Conservation (phyloP, 257 asterid species). For the Verbena officinalis region DNA sequence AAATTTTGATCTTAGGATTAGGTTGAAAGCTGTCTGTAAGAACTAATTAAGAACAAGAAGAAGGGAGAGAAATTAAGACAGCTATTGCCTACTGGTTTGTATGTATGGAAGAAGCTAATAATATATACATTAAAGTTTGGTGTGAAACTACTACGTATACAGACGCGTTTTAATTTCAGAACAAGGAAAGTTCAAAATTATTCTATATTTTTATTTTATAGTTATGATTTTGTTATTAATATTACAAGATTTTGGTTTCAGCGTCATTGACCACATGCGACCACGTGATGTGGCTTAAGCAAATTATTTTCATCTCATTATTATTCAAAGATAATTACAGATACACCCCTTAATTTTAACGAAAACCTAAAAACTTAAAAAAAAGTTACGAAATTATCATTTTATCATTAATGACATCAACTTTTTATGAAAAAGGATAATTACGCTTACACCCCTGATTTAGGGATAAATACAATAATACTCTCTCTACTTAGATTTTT, state of each 20-base stretch:
- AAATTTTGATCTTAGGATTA: neutral
- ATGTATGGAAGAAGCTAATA: neutral
- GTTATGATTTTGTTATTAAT: too few relatives aligned
- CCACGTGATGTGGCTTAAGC: too few relatives aligned
- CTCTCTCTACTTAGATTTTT: too few relatives aligned
- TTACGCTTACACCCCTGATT: too few relatives aligned
- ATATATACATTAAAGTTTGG: conserved; percentile 16
- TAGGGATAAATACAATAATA: too few relatives aligned
- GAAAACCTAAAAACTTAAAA: too few relatives aligned
- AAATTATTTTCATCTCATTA: too few relatives aligned
- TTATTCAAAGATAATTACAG: too few relatives aligned
- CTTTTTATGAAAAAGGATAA: conserved; percentile 1
- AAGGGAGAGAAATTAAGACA: neutral
- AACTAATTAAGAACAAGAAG: neutral
- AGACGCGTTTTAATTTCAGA: conserved; percentile 30
- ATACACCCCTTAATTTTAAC: too few relatives aligned
- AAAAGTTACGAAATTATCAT: too few relatives aligned
- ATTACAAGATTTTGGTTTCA: conserved; percentile 1
- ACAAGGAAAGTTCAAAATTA: conserved; percentile 9
- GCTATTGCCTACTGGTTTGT: too few relatives aligned
- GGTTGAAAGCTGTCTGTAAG: neutral
- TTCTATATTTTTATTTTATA: neutral
- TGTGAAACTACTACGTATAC: neutral
- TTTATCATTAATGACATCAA: too few relatives aligned
- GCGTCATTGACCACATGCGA: conserved; percentile 29